Conservation (phyloP, 2,329 filamentous ascomycete genomes). For the Stemphylium beticola region DNA sequence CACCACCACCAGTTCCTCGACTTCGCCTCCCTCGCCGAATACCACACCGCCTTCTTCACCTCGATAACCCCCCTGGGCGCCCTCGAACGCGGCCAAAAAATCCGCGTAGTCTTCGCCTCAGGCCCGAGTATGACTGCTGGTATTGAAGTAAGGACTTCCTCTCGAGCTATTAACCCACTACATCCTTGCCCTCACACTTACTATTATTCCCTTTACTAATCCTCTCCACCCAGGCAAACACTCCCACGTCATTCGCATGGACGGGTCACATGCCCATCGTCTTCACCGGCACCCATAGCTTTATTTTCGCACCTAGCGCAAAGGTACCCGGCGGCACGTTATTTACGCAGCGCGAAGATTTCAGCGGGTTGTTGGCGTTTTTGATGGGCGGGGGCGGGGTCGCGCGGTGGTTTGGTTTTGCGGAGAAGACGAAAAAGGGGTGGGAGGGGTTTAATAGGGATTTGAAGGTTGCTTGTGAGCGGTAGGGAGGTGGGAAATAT, state of each 20-base stretch:
- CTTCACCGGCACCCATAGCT: conserved; percentile 27
- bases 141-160: conserved; percentile 6
- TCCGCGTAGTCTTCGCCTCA: conserved; percentile 14
- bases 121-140: conserved; percentile 13
- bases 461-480: conserved; percentile 22
- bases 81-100: conserved; percentile 14
- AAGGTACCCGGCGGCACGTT: conserved; percentile 17
- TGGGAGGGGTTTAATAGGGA: conserved; percentile 23
- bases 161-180: background rate
- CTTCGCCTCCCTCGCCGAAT: conserved; percentile 16
- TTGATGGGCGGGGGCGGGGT: conserved; percentile 19
- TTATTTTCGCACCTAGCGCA: conserved; percentile 20
- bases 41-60: conserved; percentile 20
- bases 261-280: conserved; percentile 17
- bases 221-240: conserved; percentile 13
- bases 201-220: background rate
- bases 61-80: conserved; percentile 22
- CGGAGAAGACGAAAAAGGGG: conserved; percentile 15
- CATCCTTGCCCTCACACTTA: background rate
- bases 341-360: conserved; percentile 28
- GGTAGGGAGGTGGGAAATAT: no score
- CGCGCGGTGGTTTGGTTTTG: conserved; percentile 14
- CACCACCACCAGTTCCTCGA: conserved; percentile 14
- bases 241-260: conserved; percentile 17
- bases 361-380: conserved; percentile 23